phyloP scores from a whole-genome alignment of 2,329 filamentous ascomycete species.

The Balansia obtecta region DNA sequence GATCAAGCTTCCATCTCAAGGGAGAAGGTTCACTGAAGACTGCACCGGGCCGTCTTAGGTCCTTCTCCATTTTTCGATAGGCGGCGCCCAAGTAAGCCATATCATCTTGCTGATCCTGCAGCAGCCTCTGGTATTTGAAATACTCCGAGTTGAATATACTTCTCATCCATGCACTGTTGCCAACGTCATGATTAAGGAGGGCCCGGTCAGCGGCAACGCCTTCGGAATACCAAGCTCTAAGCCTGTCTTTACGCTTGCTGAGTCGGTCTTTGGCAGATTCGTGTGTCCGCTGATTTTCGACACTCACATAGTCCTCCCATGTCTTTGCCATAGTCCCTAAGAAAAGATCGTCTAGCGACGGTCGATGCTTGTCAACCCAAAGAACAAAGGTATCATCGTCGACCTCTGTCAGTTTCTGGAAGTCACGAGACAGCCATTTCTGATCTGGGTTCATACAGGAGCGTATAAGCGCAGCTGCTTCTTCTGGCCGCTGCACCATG shows the following conservation, averaged over 20 bases:
- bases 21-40: constrained; percentile 56
- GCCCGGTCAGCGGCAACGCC: constrained; percentile 56
- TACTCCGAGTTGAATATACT: constrained; percentile 91
- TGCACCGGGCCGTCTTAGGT: constrained; percentile 67
- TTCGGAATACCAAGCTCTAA: constrained; percentile 69
- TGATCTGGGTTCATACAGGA: constrained; percentile 61
- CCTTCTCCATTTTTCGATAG: constrained; percentile 67
- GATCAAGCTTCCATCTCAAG: constrained; percentile 82
- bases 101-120: constrained; percentile 92
- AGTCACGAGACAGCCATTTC: constrained; percentile 58
- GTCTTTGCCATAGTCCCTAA: constrained; percentile 65
- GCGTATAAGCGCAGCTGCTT: constrained; percentile 61
- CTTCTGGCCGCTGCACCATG: constrained; percentile 82
- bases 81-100: constrained; percentile 62
- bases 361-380: constrained; percentile 77
- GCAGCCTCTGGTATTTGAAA: constrained; percentile 74
- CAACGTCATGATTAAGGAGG: constrained; percentile 70
- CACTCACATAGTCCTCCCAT: constrained; percentile 79
- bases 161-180: constrained; percentile 83
- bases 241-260: constrained; percentile 64
- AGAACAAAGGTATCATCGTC: constrained; percentile 79
- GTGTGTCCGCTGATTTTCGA: constrained; percentile 69
- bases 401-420: constrained; percentile 72
- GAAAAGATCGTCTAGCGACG: constrained; percentile 71
- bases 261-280: constrained; percentile 62